Base-by-base conservation (phyloP, 257 asterid species). In the Penstemon davidsonii region DNA sequence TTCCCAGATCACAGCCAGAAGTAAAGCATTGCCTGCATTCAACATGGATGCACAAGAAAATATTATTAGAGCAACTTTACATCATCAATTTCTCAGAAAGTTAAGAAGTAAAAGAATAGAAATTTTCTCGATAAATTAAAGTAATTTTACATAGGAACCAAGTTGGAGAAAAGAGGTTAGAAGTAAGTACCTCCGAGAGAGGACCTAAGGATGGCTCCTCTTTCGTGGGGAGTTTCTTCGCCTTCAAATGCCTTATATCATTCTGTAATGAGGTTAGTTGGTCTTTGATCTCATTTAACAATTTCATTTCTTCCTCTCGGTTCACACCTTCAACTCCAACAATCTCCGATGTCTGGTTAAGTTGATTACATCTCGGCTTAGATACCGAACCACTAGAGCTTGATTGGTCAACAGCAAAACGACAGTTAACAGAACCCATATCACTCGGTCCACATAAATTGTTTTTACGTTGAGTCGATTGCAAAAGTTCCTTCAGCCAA, bases 271-370 rank as follows among this genome's bases (percentile, higher is more conserved):
- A 69, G 71, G 76, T 61, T 60, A 90, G 51, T 44, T 80, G 78
- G 75, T 72, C 88, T 62, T 68, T 81, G 60, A 87, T 86, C 69
- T 87, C 91, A 53, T 80, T 75, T 80, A 90, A 72, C 84, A 90
- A 69, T 50, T 61, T 86, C 70, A 87, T 10, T 66, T 82, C 91
- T 72, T 81, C 91, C 50, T 74, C 80, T 70, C 88, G 72, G 15
- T 57, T 41, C 6, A 62, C n/a, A 44, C 65, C 15, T 63, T 67
- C 86, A 18, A 50, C 66, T 54, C 46, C 46, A 43, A 43, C 33
- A 25, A 25, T 25, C 33, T 25, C 33, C 33, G 33, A 25, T 25
- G 33, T 25, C 33, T 1, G 33, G 33, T 25, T 25, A 25, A 25
- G 33, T 25, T 25, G 33, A 25, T 25, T 25, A 2, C 1, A 25